Conservation (phyloP, 169 alveolate species). For the Babesia bovis region DNA sequence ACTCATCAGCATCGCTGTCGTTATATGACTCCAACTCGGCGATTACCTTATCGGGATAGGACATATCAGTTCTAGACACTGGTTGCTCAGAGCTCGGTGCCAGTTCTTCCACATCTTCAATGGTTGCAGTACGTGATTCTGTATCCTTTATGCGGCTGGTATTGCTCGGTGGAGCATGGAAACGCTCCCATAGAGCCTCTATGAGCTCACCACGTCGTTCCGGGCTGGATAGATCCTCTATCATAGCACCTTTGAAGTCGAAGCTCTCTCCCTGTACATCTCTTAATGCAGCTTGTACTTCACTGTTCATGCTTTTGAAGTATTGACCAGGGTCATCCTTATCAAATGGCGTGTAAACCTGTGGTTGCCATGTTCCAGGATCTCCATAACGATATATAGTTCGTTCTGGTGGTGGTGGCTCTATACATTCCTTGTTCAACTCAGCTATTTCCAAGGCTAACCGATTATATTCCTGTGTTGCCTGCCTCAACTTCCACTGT, state of each 20-base stretch:
- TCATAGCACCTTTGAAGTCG: conserved; percentile 28
- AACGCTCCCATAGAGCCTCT: conserved; percentile 34
- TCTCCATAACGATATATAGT: conserved; percentile 50
- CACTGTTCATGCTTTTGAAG: conserved; percentile 40
- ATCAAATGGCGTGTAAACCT: conserved; percentile 53
- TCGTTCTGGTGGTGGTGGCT: conserved; percentile 43
- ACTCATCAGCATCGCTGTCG: conserved; percentile 46
- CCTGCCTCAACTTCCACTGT: conserved; percentile 21
- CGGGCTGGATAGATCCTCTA: conserved; percentile 13
- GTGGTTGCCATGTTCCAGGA: conserved; percentile 43
- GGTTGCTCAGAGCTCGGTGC: conserved; percentile 6
- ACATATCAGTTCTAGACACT: not conserved
- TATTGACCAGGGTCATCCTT: conserved; percentile 19
- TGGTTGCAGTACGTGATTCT: conserved; percentile 1
- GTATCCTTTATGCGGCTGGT: conserved; percentile 20
- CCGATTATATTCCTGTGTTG: conserved; percentile 34
- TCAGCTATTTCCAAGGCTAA: conserved; percentile 38
- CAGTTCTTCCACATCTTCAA: conserved; percentile 33
- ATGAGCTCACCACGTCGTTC: conserved; percentile 43
- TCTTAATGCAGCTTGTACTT: conserved; percentile 35
- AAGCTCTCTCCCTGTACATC: conserved; percentile 60
- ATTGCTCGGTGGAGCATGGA: conserved; percentile 50
- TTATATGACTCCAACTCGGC: conserved; percentile 19
- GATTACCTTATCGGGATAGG: conserved; percentile 7
- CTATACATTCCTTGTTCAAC: conserved; percentile 19